A percentile compares a stretch with the other conserved stretches of the same genome.
Conservation (phyloP, 2,329 filamentous ascomycete genomes). For the Trichophyton schoenleinii region DNA sequence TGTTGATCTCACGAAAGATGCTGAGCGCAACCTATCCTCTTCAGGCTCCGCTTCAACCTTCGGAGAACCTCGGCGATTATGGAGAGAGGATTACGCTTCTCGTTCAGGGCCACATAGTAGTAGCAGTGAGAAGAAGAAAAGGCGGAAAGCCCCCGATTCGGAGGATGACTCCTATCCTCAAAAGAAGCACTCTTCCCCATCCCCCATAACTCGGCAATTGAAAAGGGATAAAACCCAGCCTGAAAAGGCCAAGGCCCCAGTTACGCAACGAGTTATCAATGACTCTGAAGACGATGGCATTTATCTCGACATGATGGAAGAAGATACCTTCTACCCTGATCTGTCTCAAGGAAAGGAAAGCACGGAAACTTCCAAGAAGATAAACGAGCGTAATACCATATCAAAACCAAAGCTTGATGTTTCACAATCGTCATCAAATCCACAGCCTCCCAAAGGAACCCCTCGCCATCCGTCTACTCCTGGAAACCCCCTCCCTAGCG, state of each 20-base stretch:
- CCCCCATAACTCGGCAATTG: conserved; percentile 1
- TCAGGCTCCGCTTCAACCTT: conserved; percentile 30
- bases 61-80: conserved; percentile 30
- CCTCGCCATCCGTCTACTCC: neutral
- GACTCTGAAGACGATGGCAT: conserved; percentile 26
- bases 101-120: conserved; percentile 23
- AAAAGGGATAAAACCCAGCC: conserved; percentile 9
- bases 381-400: neutral
- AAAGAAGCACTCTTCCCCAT: conserved; percentile 15
- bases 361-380: neutral
- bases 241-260: conserved; percentile 1
- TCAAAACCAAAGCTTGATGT: neutral
- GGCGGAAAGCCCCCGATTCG: conserved; percentile 38
- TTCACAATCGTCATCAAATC: neutral
- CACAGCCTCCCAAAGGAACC: neutral
- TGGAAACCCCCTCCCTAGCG: neutral
- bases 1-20: conserved; percentile 29
- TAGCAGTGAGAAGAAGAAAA: conserved; percentile 35
- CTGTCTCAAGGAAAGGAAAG: conserved; percentile 4
- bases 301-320: conserved; percentile 7
- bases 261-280: conserved; percentile 17
- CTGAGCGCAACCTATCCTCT: conserved; percentile 24
- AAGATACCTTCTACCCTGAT: conserved; percentile 6
- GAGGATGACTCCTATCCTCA: conserved; percentile 27
- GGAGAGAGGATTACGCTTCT: conserved; percentile 33